phyloP scores from a whole-genome alignment of 2,329 filamentous ascomycete species.

The Phoma sp. region DNA sequence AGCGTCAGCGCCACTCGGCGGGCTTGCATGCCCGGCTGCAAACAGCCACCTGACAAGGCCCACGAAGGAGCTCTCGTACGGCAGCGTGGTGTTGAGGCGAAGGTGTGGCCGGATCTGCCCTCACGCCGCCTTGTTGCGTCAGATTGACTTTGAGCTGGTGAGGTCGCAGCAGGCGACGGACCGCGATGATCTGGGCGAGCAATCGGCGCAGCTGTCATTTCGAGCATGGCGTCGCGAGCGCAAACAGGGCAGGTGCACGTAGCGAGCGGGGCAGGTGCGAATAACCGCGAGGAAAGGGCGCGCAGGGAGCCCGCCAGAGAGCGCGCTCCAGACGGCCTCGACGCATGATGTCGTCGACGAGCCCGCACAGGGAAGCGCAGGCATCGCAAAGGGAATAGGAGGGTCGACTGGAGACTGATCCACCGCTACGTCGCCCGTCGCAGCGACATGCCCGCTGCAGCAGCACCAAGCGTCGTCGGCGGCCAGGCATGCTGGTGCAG shows the following conservation, averaged over 20 bases:
- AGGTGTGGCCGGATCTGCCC: conserved; percentile 4
- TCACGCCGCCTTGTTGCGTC: conserved; percentile 16
- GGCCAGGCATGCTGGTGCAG: no score
- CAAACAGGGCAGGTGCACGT: conserved; percentile 10
- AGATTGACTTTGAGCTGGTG: conserved; percentile 16
- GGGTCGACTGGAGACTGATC: conserved; percentile 11
- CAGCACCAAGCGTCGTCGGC: conserved; percentile 1
- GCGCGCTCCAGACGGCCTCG: conserved; percentile 15
- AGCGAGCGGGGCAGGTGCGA: conserved; percentile 16
- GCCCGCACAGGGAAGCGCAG: conserved; percentile 12
- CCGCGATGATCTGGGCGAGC: conserved; percentile 17
- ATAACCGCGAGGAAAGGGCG: conserved; percentile 14
- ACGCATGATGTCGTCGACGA: conserved; percentile 18
- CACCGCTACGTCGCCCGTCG: conserved; percentile 8
- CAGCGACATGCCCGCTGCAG: conserved; percentile 9
- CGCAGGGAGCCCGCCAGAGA: conserved; percentile 1
- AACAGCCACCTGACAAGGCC: neutral
- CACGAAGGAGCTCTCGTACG: conserved; percentile 8
- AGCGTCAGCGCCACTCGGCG: conserved; percentile 2
- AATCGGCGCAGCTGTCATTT: conserved; percentile 18
- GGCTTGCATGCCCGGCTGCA: conserved; percentile 4
- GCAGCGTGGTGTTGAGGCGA: conserved; percentile 17
- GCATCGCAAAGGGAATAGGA: neutral
- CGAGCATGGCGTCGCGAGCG: conserved; percentile 8
- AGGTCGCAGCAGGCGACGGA: conserved; percentile 19